Evolutionary conservation across 169 alveolate genomes (phyloP).

Genomic region (Babesia sp.): DNA sequence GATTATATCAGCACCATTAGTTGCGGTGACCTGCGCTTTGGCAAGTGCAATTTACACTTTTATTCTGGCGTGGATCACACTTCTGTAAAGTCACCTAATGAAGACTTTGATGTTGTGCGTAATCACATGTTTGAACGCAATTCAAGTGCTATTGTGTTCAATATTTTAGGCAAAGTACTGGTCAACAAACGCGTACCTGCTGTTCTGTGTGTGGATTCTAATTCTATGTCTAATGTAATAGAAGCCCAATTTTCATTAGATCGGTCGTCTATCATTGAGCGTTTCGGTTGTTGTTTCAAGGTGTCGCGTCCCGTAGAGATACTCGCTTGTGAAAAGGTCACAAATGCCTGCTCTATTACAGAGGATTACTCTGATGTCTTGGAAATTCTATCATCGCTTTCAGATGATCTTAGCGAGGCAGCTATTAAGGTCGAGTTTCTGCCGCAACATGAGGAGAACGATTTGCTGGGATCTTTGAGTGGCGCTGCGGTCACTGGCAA

Average conservation of each 20-base stretch:
- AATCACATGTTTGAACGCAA: constrained; percentile 47
- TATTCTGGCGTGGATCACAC: neutral
- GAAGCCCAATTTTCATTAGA: neutral
- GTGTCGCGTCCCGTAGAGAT: neutral
- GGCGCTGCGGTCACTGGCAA: neutral
- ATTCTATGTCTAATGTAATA: neutral
- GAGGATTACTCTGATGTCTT: constrained; percentile 37
- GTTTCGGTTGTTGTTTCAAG: constrained; percentile 14
- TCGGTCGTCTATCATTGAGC: neutral
- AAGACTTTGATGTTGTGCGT: constrained; percentile 13
- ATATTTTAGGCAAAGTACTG: constrained; percentile 51
- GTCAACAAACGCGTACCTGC: constrained; percentile 56
- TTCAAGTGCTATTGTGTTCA: constrained; percentile 16
- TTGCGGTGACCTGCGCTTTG: constrained; percentile 63
- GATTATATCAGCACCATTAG: constrained; percentile 25
- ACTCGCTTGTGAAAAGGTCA: too few species aligned
- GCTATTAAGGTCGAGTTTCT: constrained; percentile 1
- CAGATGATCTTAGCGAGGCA: neutral
- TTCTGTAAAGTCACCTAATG: neutral
- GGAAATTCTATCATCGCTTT: constrained; percentile 28
- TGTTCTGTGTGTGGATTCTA: neutral
- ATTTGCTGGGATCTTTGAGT: neutral
- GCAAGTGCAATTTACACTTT: constrained; percentile 34
- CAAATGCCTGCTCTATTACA: constrained; percentile 1
- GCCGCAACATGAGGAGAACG: neutral